Conservation (phyloP, 345 rosid genomes). For the Cardiospermum halicacabum region DNA sequence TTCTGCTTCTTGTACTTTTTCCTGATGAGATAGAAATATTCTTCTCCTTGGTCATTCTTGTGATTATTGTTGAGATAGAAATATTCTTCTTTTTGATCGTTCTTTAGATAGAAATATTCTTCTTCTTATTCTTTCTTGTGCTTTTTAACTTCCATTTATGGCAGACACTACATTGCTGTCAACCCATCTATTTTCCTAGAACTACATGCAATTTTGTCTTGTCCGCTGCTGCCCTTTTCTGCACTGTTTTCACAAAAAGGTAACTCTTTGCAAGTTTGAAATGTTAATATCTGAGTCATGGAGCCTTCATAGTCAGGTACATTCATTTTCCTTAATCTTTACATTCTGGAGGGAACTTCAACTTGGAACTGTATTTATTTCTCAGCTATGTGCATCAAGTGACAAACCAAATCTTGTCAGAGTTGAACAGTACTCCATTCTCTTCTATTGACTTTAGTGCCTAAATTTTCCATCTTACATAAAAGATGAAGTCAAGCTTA, state of each 20-base stretch:
- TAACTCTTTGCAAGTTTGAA: not conserved
- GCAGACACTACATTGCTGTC: conserved; percentile 72
- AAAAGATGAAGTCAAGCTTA: not conserved
- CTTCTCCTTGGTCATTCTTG: too few species aligned
- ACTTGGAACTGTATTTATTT: conserved; percentile 4
- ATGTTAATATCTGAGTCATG: conserved; percentile 2
- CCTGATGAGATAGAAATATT: too few species aligned
- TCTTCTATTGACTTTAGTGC: not conserved
- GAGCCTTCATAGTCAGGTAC: conserved; percentile 10
- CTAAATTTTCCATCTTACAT: not conserved
- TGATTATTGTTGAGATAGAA: too few species aligned
- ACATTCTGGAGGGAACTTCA: conserved; percentile 5
- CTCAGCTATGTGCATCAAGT: conserved; percentile 7
- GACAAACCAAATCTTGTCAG: conserved; percentile 2
- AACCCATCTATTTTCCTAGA: conserved; percentile 72
- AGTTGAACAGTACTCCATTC: not conserved
- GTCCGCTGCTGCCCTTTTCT: not conserved
- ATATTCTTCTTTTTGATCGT: conserved; percentile 2
- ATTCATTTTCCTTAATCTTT: conserved; percentile 6
- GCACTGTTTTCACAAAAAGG: conserved; percentile 2
- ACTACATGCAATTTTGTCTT: conserved; percentile 57
- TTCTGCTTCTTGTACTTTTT: too few species aligned
- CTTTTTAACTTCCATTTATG: conserved; percentile 13
- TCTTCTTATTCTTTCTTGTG: conserved; percentile 3
- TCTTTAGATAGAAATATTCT: conserved; percentile 43